These are phyloP conservation scores for Penicillium psychrosexuale DNA, from an alignment of 2,329 filamentous ascomycete genomes.

Conservation along the genomic window DNA sequence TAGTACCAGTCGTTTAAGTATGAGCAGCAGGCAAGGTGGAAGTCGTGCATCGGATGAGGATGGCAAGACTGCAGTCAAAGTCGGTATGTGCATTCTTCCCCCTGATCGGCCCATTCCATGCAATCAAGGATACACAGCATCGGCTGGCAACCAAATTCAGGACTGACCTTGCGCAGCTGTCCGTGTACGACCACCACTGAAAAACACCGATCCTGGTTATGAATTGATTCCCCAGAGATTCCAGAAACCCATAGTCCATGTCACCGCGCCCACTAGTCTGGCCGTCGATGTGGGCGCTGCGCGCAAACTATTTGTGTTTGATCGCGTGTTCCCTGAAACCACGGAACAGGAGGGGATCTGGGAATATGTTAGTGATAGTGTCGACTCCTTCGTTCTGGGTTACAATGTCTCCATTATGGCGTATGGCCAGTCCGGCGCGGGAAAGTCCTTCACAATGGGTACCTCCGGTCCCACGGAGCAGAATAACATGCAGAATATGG, in stretches of 20 bases:
- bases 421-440: conserved; percentile 95
- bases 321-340: conserved; percentile 85
- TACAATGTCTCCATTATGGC: conserved; percentile 98
- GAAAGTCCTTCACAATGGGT: conserved; percentile 99
- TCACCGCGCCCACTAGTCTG: conserved; percentile 78
- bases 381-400: conserved; percentile 84
- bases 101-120: background rate
- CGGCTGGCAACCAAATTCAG: background rate
- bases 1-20: conserved; percentile 82
- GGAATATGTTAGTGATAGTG: conserved; percentile 89
- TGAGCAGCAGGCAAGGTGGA: conserved; percentile 67
- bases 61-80: conserved; percentile 87
- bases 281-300: conserved; percentile 89
- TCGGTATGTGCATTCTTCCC: conserved; percentile 64
- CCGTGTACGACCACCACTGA: conserved; percentile 83
- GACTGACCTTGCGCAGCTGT: conserved; percentile 60
- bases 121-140: background rate
- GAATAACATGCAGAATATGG: conserved; percentile 67
- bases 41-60: conserved; percentile 89
- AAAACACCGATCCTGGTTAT: conserved; percentile 80
- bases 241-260: conserved; percentile 86
- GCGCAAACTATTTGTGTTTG: conserved; percentile 93
- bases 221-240: conserved; percentile 96
- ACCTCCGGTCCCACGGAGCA: conserved; percentile 84
- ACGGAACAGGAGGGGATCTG: conserved; percentile 84